These are phyloP conservation scores for Pneumocystis canis DNA, from an alignment of 1,139 yeast genomes.

Conservation along the genomic window DNA sequence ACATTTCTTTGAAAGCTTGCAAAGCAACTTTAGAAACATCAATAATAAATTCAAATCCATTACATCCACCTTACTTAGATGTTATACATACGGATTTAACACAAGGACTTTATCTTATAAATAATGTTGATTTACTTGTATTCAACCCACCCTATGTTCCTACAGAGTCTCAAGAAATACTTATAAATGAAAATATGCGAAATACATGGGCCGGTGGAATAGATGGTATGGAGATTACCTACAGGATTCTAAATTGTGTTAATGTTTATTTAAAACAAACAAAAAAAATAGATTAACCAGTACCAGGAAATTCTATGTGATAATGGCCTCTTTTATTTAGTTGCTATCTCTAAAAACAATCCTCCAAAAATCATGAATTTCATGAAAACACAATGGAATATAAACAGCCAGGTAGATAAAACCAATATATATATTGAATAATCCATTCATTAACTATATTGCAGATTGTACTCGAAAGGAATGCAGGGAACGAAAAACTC, in stretches of 20 bases:
- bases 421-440: background rate
- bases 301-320: constrained; percentile 4
- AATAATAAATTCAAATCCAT: background rate
- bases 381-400: background rate
- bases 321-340: constrained; percentile 12
- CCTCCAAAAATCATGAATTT: constrained; percentile 6
- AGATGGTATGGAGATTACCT: constrained; percentile 11
- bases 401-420: background rate
- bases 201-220: constrained; percentile 14
- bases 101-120: constrained; percentile 4
- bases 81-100: constrained; percentile 7
- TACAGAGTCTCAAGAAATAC: constrained; percentile 5
- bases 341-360: constrained; percentile 11
- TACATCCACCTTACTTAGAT: constrained; percentile 1
- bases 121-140: constrained; percentile 9
- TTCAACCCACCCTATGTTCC: constrained; percentile 15
- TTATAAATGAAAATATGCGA: constrained; percentile 5
- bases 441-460: constrained; percentile 1
- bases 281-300: background rate
- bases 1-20: constrained; percentile 10
- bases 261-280: background rate
- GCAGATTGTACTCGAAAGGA: constrained; percentile 6
- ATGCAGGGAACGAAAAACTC: constrained; percentile 12
- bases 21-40: constrained; percentile 8
- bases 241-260: background rate